Evolutionary conservation across 371 early-diverging fungal genomes (phyloP), one percentile per base, ranked within the genome.

Genomic region (Mycotypha africana): DNA sequence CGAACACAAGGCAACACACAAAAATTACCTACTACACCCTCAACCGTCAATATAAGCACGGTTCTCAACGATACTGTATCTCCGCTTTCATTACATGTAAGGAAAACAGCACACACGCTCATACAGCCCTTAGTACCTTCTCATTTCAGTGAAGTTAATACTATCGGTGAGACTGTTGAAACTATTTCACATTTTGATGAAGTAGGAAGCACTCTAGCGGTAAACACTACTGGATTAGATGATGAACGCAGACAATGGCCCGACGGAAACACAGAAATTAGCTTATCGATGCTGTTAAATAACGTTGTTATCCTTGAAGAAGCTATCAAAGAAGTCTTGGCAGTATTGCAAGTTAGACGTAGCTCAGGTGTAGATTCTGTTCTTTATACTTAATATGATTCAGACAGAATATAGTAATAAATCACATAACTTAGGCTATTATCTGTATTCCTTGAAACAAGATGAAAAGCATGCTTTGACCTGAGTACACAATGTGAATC

Each of bases 231-330:
- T n/a, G n/a, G n/a, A n/a, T n/a, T n/a, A n/a, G n/a, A n/a, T n/a
- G n/a, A n/a, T 0, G 38, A 54, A n/a, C 36, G 16, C 0, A 58
- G 57, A 22, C 53, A n/a, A n/a, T n/a, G 62, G 30, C 48, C 50
- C 36, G 62, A 69, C 49, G 80, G 59, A 54, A 74, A 66, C 41
- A 84, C 70, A 19, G 69, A 62, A 35, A 85, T 77, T 45, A 67
- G 70, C 7, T 52, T 89, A 24, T 80, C 82, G 16, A 81, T 81
- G 60, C 51, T 89, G 23, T 56, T 89, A 11, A 92, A 91, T 52
- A 95, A 95, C 60, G 88, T 92, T 14, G 84, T 96, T 14, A 88
- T 94, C 22, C 51, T 96, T 43, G 91, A 96, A 52, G 97, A 96
- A 67, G 76, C 84, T 4, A 83, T 89, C 25, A 94, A 94, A 56